Percentiles rank a stretch among this genome's conserved stretches.
phyloP scores from a whole-genome alignment of 1,284 basidiomycete genomes.

The Trichosporon sp. region DNA sequence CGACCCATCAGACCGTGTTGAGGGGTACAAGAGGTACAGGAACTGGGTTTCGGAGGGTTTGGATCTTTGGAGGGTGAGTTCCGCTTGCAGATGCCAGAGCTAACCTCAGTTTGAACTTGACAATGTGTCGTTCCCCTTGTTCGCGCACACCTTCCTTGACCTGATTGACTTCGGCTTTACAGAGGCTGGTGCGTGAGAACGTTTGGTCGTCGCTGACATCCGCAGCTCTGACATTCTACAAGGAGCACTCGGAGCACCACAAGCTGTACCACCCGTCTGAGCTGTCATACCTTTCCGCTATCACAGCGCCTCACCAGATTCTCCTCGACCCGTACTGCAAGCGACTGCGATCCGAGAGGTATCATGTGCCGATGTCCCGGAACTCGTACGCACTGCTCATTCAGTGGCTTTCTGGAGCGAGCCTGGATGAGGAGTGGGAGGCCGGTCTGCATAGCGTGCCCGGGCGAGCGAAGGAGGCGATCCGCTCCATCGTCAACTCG shows the following conservation, averaged over 20 bases:
- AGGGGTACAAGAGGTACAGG: conserved; percentile 68
- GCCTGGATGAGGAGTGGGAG: conserved; percentile 74
- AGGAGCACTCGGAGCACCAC: conserved; percentile 65
- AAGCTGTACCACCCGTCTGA: conserved; percentile 64
- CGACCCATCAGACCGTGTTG: conserved; percentile 73
- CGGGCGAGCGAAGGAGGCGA: conserved; percentile 59
- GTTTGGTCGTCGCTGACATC: conserved; percentile 57
- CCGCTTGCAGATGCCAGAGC: conserved; percentile 53
- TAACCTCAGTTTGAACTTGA: conserved; percentile 72
- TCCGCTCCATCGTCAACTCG: conserved; percentile 91
- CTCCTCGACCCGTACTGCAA: conserved; percentile 76
- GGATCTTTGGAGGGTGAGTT: conserved; percentile 86
- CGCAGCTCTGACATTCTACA: conserved; percentile 70
- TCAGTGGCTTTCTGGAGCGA: conserved; percentile 88
- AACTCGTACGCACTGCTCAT: conserved; percentile 87
- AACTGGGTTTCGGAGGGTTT: conserved; percentile 57
- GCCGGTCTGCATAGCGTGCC: conserved; percentile 61
- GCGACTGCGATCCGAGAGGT: conserved; percentile 84
- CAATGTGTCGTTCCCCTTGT: conserved; percentile 90
- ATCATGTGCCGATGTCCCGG: conserved; percentile 81
- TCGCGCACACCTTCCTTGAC: conserved; percentile 95
- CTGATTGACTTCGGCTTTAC: conserved; percentile 84
- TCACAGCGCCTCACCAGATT: conserved; percentile 79
- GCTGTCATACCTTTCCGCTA: conserved; percentile 72
- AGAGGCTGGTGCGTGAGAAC: conserved; percentile 65